phyloP scores from a whole-genome alignment of 495 filamentous ascomycete species.

The Penicillium pulvis region DNA sequence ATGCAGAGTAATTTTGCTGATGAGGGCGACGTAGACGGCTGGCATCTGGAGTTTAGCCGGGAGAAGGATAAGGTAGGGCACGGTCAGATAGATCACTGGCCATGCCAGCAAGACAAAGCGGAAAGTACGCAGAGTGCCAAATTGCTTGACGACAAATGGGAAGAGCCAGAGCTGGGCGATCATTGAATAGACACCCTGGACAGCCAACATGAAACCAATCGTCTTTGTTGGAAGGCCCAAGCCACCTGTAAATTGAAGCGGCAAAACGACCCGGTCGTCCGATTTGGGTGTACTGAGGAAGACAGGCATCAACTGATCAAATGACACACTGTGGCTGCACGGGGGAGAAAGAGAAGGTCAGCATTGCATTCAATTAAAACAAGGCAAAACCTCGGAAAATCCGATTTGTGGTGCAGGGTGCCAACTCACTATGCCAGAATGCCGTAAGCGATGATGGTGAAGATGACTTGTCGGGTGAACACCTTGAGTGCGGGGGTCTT shows the following conservation, averaged over 20 bases:
- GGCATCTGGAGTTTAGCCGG: constrained; percentile 68
- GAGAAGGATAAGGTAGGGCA: constrained; percentile 87
- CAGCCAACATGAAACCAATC: constrained; percentile 83
- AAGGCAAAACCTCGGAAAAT: constrained; percentile 10
- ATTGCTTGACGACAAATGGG: constrained; percentile 66
- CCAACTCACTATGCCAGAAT: constrained; percentile 90
- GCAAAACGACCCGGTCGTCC: constrained; percentile 57
- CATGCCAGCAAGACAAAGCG: constrained; percentile 76
- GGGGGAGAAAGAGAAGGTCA: constrained; percentile 11
- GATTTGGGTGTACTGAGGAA: constrained; percentile 78
- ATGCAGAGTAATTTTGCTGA: constrained; percentile 87
- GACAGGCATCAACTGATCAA: constrained; percentile 90
- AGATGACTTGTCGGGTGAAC: constrained; percentile 79
- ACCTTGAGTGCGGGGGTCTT: constrained; percentile 47
- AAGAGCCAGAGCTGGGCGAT: constrained; percentile 79
- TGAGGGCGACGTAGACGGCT: constrained; percentile 71
- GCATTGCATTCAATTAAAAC: background rate
- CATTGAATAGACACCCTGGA: constrained; percentile 91
- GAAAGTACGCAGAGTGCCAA: constrained; percentile 80
- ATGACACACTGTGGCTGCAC: constrained; percentile 84
- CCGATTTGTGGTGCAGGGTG: constrained; percentile 10
- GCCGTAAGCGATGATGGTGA: constrained; percentile 85
- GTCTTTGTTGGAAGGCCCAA: constrained; percentile 78
- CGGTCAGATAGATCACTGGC: constrained; percentile 83
- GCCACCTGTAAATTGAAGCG: constrained; percentile 87